Evolutionary conservation across 1,284 basidiomycete species (phyloP), one percentile per base, ranked within the genome.

Genomic region (Xerocomus alliaceus): DNA sequence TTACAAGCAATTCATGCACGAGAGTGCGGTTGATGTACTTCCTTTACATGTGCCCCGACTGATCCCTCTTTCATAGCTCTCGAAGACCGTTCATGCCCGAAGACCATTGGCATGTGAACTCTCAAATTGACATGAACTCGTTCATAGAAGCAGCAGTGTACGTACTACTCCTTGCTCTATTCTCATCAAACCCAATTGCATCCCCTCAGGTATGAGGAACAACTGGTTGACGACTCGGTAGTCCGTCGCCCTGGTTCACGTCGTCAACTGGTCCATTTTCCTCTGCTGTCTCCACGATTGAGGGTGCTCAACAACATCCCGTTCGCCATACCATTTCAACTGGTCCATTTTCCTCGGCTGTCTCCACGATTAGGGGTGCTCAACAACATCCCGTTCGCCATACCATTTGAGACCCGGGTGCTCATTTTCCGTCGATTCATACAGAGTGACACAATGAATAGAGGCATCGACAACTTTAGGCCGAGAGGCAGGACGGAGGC

Each of bases 251-350:
- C 77, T 26, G 79, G 85, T 51, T 84, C 85, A 26, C 91, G 91
- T 68, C 88, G 91, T 11, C 87, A 93, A 65, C 76, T 93, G 47
- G 88, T 92, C 0, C 84, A 86, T 60, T 60, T 75, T 13, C 53
- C 71, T 71, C 91, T 89, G 60, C 81, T 98, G 50, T 92, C 92
- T 9, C 97, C 96, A 0, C 88, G 95, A 5, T 84, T 98, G 2
- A 93, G 94, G 5, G 85, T 98, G 31, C 85, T 99, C 54, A 95
- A 98, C 80, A 96, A 98, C 75, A 93, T 98, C 55, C 97, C 97
- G 0, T 98, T 99, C 79, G 89, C 95, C 17, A 93, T n/a, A n/a
- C n/a, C n/a, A n/a, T n/a, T n/a, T 11, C 87, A 93, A 65, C 76
- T 93, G 47, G 88, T 92, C 0, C 84, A 86, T 60, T 60, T 75